phyloP scores from a whole-genome alignment of 225 moss, liverwort and hornwort genomes.

The Ulota crispa region DNA sequence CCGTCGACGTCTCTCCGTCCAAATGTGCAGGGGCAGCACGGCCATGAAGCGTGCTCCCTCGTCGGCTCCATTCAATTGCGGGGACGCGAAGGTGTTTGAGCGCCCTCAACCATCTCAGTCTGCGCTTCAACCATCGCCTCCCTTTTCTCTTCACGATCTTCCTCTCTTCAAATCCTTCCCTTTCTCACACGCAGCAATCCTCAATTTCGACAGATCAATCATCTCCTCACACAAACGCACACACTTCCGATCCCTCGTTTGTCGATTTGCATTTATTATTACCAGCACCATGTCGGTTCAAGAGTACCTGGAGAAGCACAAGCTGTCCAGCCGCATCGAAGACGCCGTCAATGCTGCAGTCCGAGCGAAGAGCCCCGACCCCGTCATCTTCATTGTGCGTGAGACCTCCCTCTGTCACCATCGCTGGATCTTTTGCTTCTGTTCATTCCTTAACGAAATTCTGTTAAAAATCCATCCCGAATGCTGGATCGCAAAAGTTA shows the following conservation, averaged over 20 bases:
- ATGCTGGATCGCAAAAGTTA: not conserved
- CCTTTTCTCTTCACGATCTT: not conserved
- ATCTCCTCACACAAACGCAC: not conserved
- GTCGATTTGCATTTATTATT: conserved; percentile 15
- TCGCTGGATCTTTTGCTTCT: not conserved
- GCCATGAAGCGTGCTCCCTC: not conserved
- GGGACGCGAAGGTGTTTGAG: conserved; percentile 23
- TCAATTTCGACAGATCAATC: not conserved
- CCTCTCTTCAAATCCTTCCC: not conserved
- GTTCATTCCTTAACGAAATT: not conserved
- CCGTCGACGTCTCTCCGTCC: not conserved
- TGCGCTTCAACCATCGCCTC: conserved; percentile 6
- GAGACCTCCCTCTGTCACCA: not conserved
- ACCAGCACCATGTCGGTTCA: conserved; percentile 93
- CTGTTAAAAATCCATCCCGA: not conserved
- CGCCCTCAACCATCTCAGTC: conserved; percentile 24
- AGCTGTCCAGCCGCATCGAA: conserved; percentile 92
- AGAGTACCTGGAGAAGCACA: conserved; percentile 99
- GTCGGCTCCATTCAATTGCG: conserved; percentile 12
- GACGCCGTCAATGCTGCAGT: conserved; percentile 98
- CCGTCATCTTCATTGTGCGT: conserved; percentile 93
- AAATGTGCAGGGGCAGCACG: not conserved
- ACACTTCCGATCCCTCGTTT: not conserved
- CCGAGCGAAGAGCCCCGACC: conserved; percentile 88
- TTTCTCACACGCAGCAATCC: not conserved